Base-by-base conservation (phyloP, 495 filamentous ascomycete species). In the Talaromyces trachyspermus region DNA sequence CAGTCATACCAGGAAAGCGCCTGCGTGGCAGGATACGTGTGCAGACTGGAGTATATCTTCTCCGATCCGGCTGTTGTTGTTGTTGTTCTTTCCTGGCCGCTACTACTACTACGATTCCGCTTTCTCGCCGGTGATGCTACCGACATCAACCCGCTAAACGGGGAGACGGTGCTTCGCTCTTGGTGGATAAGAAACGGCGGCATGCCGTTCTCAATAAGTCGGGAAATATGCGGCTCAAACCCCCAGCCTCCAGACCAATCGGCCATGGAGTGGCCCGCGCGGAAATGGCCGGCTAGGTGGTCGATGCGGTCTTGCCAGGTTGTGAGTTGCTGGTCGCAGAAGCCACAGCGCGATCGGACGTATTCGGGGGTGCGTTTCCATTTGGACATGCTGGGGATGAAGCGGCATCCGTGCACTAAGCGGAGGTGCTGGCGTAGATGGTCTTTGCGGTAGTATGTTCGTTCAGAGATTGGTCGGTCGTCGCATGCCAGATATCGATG, bases 381-480 rank as follows among this genome's bases (percentile, higher is more conserved):
- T 33, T 69, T 69, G 9, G 86, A 80, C 76, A 88, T 84, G 2
- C 66, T 52, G 10, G 68, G 56, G 7, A 71, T 59, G 45, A 84
- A 80, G 45, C 78, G 78, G 45, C 78, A 74, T 27, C 72, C 65
- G 57, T 91, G 86, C 15, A 86, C 77, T 4, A 87, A 70, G 29
- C 81, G 75, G 7, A 90, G 63, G 53, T 90, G 86, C 54, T 90
- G 85, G 11, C 81, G 71, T 5, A 90, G 71, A 58, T 89, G 86
- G 53, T 90, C 86, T 60, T 89, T 90, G 9, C 85, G 75, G 49
- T 83, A 86, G 55, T 88, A 90, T 1, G 81, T 84, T 5, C 83
- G 76, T 29, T 79, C 74, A 43, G 75, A 71, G 4, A 72, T 49
- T 2, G 79, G 71, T 11, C 81, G 71, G 52, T 83, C 78, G 39